phyloP scores from a whole-genome alignment of 345 rosid genomes.

The Raphanus raphanistrum region DNA sequence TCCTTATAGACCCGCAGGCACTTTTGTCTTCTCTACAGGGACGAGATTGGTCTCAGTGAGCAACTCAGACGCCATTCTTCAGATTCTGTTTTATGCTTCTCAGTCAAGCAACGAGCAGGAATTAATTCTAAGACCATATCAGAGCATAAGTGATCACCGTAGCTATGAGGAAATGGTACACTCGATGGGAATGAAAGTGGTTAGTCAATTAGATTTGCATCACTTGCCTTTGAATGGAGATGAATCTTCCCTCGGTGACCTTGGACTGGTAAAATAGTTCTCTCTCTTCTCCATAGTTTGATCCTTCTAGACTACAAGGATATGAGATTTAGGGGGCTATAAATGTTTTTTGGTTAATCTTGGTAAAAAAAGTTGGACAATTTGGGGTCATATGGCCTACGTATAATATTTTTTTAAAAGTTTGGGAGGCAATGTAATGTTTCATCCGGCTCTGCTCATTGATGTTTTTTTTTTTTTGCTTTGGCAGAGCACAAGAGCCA shows the following conservation, averaged over 20 bases:
- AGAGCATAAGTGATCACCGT: constrained; percentile 52
- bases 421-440: background rate
- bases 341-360: background rate
- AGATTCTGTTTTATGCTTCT: constrained; percentile 62
- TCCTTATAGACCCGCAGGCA: constrained; percentile 84
- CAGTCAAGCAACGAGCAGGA: constrained; percentile 51
- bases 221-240: constrained; percentile 40
- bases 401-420: background rate
- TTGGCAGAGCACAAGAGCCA: constrained; percentile 59
- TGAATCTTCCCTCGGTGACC: constrained; percentile 45
- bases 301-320: background rate
- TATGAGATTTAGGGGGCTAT: background rate
- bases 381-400: background rate
- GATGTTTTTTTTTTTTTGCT: background rate
- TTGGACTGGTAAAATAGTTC: constrained; percentile 63
- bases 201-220: constrained; percentile 40
- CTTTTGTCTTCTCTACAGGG: constrained; percentile 59
- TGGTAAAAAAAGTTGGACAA: background rate
- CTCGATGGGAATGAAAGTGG: constrained; percentile 34
- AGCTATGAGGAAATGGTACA: constrained; percentile 42
- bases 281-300: background rate
- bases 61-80: constrained; percentile 78
- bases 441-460: background rate
- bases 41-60: constrained; percentile 48
- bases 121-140: constrained; percentile 23